Percentiles rank a stretch among this genome's conserved stretches.
phyloP scores from a whole-genome alignment of 805 yeast genomes.

The Wickerhamiella musiphila region DNA sequence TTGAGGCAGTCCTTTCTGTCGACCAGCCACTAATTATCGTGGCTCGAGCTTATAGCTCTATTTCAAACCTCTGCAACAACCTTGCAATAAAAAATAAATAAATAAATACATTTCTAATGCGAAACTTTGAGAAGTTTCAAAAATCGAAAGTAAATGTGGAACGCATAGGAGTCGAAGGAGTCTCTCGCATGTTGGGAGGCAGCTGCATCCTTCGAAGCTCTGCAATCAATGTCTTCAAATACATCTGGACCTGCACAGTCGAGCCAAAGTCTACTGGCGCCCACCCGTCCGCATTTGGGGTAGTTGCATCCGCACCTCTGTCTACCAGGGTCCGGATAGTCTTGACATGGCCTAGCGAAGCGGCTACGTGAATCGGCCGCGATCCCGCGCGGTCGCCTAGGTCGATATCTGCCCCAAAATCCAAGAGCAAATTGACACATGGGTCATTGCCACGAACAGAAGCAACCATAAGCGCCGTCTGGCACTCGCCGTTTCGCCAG shows the following conservation, averaged over 20 bases:
- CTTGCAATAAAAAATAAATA: too few relatives aligned
- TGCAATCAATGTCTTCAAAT: conserved; percentile 20
- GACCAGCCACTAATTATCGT: too few relatives aligned
- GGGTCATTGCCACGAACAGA: conserved; percentile 41
- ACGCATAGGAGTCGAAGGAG: neutral
- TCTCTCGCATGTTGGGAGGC: neutral
- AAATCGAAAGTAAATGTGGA: neutral
- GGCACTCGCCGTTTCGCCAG: conserved; percentile 33
- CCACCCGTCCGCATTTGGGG: conserved; percentile 45
- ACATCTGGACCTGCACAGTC: conserved; percentile 32
- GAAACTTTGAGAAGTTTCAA: too few relatives aligned
- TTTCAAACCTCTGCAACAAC: too few relatives aligned
- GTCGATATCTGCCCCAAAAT: conserved; percentile 63
- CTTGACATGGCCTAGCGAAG: conserved; percentile 46
- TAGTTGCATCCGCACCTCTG: conserved; percentile 31
- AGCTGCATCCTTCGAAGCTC: conserved; percentile 2
- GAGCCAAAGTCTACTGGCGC: conserved; percentile 43
- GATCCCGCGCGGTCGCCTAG: conserved; percentile 57
- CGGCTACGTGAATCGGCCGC: conserved; percentile 71
- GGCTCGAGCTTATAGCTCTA: too few relatives aligned
- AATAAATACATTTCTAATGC: too few relatives aligned
- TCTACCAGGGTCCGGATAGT: conserved; percentile 37
- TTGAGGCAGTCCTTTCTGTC: too few relatives aligned
- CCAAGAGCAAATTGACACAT: conserved; percentile 45
- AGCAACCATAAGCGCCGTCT: conserved; percentile 44